Evolutionary conservation across 129 eudicot genomes (phyloP), one percentile per base, ranked within the genome.

Genomic region (Saussurea involucrata): DNA sequence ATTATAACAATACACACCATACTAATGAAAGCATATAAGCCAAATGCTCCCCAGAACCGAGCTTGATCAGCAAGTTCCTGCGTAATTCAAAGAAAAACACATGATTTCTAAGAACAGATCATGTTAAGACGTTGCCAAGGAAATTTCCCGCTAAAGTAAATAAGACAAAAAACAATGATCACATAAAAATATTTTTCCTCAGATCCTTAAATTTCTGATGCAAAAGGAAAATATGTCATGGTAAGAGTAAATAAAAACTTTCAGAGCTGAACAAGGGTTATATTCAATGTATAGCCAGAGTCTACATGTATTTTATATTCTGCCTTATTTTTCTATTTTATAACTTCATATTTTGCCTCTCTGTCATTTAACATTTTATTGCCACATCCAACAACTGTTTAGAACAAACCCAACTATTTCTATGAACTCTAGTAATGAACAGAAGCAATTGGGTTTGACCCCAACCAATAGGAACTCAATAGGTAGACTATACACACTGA

Each of bases 31-130:
- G 95, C 76, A 78, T 95, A 92, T 67, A 88, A 87, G 55, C 99
- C 99, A 90, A 89, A 95, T 76, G 92, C 97, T 80, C 99, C 99
- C 97, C 96, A 95, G 80, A 90, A 95, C 78, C 95, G 82, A 32
- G 95, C 91, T 83, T 90, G 96, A 74, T 81, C 90, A 42, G 63
- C 91, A 76, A 88, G 79, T 29, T 85, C 97, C 99, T 95, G 85
- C 22, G 3, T 32, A 70, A 55, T 32, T 22, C 31, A 28, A 40
- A 63, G 24, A n/a, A 34, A 61, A 63, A 3, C 69, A 78, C 24
- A 22, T 31, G 15, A 76, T 71, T 71, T 33, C 49, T 28, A 80
- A n/a, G 24, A 75, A 61, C 53, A 12, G 6, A 68, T 21, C 28
- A n/a, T 66, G 24, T 20, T 60, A 20, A 74, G 24, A 22, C 29